Conservation (phyloP, 345 rosid species). For the Trapa bicornis region DNA sequence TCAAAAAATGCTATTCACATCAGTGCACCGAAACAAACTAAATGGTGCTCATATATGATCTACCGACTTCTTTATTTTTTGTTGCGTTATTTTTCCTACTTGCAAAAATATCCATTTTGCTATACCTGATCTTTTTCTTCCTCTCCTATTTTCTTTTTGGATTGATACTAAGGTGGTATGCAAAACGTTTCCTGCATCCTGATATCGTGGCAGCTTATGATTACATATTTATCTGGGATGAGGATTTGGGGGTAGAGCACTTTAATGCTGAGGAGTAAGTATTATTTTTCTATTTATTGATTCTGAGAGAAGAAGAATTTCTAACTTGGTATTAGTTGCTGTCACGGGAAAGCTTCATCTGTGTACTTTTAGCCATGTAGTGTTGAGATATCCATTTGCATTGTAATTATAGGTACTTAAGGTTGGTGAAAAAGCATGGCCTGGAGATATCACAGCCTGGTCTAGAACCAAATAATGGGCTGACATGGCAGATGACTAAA, state of each 20-base stretch:
- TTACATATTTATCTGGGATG: slow-evolving; percentile 90
- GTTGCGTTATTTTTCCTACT: neutral
- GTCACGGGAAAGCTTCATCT: too few relatives aligned
- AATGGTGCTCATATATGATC: slow-evolving; percentile 42
- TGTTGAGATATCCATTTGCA: neutral
- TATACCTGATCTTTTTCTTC: neutral
- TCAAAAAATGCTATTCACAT: slow-evolving; percentile 85
- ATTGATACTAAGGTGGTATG: slow-evolving; percentile 57
- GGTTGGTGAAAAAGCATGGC: slow-evolving; percentile 62
- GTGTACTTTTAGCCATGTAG: neutral
- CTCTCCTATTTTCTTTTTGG: neutral
- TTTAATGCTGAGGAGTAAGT: slow-evolving; percentile 79
- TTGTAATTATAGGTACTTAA: slow-evolving; percentile 39
- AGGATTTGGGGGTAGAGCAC: slow-evolving; percentile 90
- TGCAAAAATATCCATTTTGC: neutral
- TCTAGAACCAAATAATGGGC: slow-evolving; percentile 47
- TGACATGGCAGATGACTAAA: slow-evolving; percentile 95
- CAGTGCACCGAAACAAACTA: slow-evolving; percentile 69
- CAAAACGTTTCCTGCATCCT: slow-evolving; percentile 91
- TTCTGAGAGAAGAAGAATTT: neutral
- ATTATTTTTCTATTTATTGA: neutral
- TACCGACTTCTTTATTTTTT: slow-evolving; percentile 1
- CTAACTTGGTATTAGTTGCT: too few relatives aligned
- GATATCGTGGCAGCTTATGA: slow-evolving; percentile 77
- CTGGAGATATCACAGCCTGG: slow-evolving; percentile 29